Evolutionary conservation across 768 basidiomycete species (phyloP).

Genomic region (Favolaschia claudopus): DNA sequence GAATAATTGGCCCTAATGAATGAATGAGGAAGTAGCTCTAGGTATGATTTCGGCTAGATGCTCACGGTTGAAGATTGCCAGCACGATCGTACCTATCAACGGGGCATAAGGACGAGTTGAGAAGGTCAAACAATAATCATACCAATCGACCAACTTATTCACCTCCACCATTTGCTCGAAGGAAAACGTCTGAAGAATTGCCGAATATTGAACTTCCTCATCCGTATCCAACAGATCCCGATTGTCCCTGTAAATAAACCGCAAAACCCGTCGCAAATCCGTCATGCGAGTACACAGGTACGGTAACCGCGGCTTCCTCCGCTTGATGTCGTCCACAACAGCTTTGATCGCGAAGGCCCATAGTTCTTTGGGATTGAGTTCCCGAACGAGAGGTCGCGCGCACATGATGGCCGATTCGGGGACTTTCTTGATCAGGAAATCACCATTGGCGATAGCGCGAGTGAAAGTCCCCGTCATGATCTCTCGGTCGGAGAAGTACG

Average conservation of each 20-base stretch:
- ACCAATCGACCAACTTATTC: slow-evolving; percentile 5
- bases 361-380: not conserved
- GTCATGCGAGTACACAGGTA: not conserved
- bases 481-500: not conserved
- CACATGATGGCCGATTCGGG: not conserved
- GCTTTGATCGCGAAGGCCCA: slow-evolving; percentile 1
- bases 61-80: slow-evolving; percentile 10
- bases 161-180: slow-evolving; percentile 4
- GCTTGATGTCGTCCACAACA: not conserved
- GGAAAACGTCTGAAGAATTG: not conserved
- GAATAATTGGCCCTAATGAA: not conserved
- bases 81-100: no score
- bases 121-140: no score
- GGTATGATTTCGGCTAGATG: not conserved
- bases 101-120: no score
- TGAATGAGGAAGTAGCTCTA: no score
- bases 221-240: not conserved
- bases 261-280: not conserved
- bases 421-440: slow-evolving; percentile 17
- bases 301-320: not conserved
- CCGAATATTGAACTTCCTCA: not conserved
- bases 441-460: not conserved
- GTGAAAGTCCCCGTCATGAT: slow-evolving; percentile 7
- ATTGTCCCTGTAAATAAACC: not conserved
- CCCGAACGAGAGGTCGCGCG: not conserved